Evolutionary conservation across 805 yeast species (phyloP), one percentile per base, ranked within the genome.

Genomic region (Ogataea paradorogensis): DNA sequence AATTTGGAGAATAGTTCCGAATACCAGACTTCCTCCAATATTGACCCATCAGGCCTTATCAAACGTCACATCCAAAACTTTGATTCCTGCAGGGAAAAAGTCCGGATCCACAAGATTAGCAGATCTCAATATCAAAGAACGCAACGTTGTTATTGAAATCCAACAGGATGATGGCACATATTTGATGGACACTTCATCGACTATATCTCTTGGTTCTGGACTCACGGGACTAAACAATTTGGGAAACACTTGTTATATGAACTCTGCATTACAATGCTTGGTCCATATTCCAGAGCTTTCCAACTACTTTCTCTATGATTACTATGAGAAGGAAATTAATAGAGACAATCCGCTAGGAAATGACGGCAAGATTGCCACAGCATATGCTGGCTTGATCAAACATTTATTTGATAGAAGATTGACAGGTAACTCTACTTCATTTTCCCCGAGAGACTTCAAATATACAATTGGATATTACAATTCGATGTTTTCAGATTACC

Each of bases 221-320:
- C 56, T 69, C 33, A 60, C 71, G 43, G 82, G 97, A 45, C 49
- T 82, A 55, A 66, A 71, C 37, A 90, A 87, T 55, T 65, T 89
- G 45, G 97, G 97, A 2, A 90, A 90, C 58, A 82, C 95, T 0
- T 90, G 97, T 61, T 90, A 88, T 60, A 89, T 90, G 97, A 89
- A 88, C 60, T 85, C 95, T 8, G 96, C 96, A 0, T 64, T 91
- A 31, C 98, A 93, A 56, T 91, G 97, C 55, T 65, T 91, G 29
- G 74, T 78, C 0, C 98, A 91, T 56, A 73, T 90, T 9, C 95
- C 95, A 1, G 96, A 88, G 59, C 62, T 93, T 18, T 76, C 82
- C 8, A 71, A 78, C 29, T 91, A 88, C 57, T 93, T 91, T 53
- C 63, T 82, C 26, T 76, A 73, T 53, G 74, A 76, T 39, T 66